A percentile compares a stretch with the other conserved stretches of the same genome.
Conservation (phyloP, 768 basidiomycete species). For the Naganishia friedmannii region DNA sequence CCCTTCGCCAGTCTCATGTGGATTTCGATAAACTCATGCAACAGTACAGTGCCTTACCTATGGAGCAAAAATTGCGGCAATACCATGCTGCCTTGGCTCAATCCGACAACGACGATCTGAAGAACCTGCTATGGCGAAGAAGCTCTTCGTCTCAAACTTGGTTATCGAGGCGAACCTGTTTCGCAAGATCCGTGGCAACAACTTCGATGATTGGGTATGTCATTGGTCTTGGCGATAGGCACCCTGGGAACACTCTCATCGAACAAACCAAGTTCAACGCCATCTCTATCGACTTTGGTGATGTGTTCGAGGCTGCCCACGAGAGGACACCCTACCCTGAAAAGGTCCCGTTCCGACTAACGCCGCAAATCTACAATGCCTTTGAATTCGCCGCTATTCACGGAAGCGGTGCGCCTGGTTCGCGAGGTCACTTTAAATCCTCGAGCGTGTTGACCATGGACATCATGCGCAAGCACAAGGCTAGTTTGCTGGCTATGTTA, state of each 20-base stretch:
- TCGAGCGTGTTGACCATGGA: slow-evolving; percentile 50
- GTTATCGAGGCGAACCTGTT: slow-evolving; percentile 47
- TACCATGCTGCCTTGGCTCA: slow-evolving; percentile 37
- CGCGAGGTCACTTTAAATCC: slow-evolving; percentile 51
- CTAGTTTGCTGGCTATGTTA: slow-evolving; percentile 52
- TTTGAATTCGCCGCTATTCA: slow-evolving; percentile 48
- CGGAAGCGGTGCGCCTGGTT: slow-evolving; percentile 40
- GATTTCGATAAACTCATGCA: slow-evolving; percentile 36
- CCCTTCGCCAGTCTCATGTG: slow-evolving; percentile 16
- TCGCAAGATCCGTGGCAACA: slow-evolving; percentile 45
- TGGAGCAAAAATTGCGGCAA: slow-evolving; percentile 40
- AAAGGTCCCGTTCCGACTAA: slow-evolving; percentile 53
- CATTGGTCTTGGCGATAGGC: slow-evolving; percentile 53
- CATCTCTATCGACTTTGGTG: slow-evolving; percentile 52
- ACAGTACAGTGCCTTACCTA: slow-evolving; percentile 43
- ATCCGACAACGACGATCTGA: slow-evolving; percentile 38
- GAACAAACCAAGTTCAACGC: slow-evolving; percentile 47
- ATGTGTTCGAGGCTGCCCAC: slow-evolving; percentile 43
- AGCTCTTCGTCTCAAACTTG: slow-evolving; percentile 50
- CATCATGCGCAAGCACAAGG: slow-evolving; percentile 49
- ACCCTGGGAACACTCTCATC: slow-evolving; percentile 49
- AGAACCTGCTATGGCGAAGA: slow-evolving; percentile 48
- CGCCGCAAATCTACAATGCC: slow-evolving; percentile 53
- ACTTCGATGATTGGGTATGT: slow-evolving; percentile 51
- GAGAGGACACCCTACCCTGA: slow-evolving; percentile 42